Evolutionary conservation across 176 grass and related monocot species (phyloP), one percentile per base, ranked within the genome.

Genomic region (Avena insularis): DNA sequence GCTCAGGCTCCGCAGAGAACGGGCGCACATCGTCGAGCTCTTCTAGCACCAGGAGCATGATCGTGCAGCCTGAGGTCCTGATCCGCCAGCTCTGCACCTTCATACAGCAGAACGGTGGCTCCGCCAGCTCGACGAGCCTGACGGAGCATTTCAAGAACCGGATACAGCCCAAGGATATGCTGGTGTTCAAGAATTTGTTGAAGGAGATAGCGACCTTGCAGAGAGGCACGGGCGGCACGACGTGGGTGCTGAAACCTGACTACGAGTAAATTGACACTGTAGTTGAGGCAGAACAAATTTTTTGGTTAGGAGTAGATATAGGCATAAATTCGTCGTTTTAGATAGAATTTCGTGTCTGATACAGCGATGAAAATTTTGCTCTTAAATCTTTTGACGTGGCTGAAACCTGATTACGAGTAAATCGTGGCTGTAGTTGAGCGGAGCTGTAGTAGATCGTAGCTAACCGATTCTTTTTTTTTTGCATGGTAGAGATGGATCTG

Each of bases 101-200:
- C 78, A 91, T 98, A 59, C 89, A 95, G 35, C 91, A 92, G 79
- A 85, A 65, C 13, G 90, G 93, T 8, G 92, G 96, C 27, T 87
- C 60, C 3, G 82, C 86, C 5, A 90, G 68, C 81, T 98, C 96
- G 35, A 82, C 69, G 6, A 93, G 90, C 87, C 91, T 95, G 46
- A 92, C 93, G 0, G 85, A 92, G 56, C 86, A 98, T 62, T 98
- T 98, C 73, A 92, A 95, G 84, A 89, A 85, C 55, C 90, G 91
- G 13, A 89, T 95, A 84, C 83, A 83, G 47, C 89, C 90, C 1
- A 90, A 93, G 79, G 93, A 94, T 84, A 87, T 89, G 90, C 82
- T 91, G 10, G 88, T 98, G 8, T 98, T 98, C 54, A 98, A 95
- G 76, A 98, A 81, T 75, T 76, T 98, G 66, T 80, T 95, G 38